phyloP scores from a whole-genome alignment of 2,329 filamentous ascomycete genomes.

The Stemphylium beticola region DNA sequence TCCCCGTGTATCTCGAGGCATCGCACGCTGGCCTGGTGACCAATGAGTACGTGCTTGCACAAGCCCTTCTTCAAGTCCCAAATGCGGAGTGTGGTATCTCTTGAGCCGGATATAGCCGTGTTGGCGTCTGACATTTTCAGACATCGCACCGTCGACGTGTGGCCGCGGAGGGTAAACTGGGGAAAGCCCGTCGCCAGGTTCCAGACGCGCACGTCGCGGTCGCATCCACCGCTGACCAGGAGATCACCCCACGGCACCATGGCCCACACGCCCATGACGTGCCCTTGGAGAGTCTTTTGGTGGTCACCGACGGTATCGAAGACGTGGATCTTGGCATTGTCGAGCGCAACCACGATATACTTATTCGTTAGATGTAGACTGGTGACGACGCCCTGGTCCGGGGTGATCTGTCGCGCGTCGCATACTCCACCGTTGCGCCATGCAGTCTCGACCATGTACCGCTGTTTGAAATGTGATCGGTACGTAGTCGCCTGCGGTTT shows the following conservation, averaged over 20 bases:
- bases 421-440: conserved; percentile 92
- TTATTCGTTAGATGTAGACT: conserved; percentile 92
- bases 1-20: conserved; percentile 97
- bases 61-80: conserved; percentile 92
- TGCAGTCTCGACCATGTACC: conserved; percentile 95
- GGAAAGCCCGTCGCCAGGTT: conserved; percentile 76
- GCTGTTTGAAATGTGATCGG: conserved; percentile 96
- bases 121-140: conserved; percentile 96
- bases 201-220: conserved; percentile 96
- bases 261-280: conserved; percentile 99
- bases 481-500: conserved; percentile 79
- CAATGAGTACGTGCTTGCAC: conserved; percentile 89
- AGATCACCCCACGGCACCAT: conserved; percentile 99
- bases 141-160: conserved; percentile 95
- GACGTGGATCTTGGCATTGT: conserved; percentile 98
- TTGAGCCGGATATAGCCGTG: conserved; percentile 93
- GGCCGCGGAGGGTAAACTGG: conserved; percentile 75
- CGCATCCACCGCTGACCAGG: conserved; percentile 93
- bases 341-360: conserved; percentile 95
- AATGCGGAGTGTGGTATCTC: conserved; percentile 91
- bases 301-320: conserved; percentile 91
- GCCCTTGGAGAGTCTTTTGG: conserved; percentile 87
- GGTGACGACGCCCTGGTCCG: conserved; percentile 95
- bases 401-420: conserved; percentile 85
- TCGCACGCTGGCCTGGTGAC: conserved; percentile 92